Conservation (phyloP, 495 filamentous ascomycete genomes). For the Aspergillus asperescens region DNA sequence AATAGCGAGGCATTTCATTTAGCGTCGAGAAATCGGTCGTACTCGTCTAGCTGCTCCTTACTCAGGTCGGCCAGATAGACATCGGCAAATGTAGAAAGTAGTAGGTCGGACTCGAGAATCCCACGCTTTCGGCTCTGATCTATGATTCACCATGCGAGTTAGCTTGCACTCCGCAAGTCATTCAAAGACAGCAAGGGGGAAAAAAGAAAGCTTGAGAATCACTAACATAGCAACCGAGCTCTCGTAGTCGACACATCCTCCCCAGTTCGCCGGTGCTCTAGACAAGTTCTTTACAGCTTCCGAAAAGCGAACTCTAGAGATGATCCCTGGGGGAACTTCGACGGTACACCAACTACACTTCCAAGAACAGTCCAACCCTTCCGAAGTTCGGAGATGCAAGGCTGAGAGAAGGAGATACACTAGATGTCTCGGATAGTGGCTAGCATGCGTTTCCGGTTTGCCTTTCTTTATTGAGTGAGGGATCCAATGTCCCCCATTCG, state of each 20-base stretch:
- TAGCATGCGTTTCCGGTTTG: too few relatives aligned
- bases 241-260: conserved; percentile 81
- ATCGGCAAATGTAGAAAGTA: conserved; percentile 93
- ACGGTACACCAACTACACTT: too few relatives aligned
- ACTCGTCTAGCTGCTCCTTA: conserved; percentile 66
- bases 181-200: neutral
- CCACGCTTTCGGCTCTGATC: conserved; percentile 97
- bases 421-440: too few relatives aligned
- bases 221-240: conserved; percentile 84
- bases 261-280: conserved; percentile 65
- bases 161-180: neutral
- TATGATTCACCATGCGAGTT: conserved; percentile 24
- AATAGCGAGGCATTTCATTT: too few relatives aligned
- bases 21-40: conserved; percentile 93
- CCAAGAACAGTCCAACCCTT: too few relatives aligned
- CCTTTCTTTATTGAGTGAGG: too few relatives aligned
- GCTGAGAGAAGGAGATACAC: too few relatives aligned
- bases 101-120: conserved; percentile 89
- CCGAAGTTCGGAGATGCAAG: too few relatives aligned
- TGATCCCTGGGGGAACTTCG: too few relatives aligned
- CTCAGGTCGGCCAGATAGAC: conserved; percentile 69
- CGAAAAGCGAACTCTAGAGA: too few relatives aligned
- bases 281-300: too few relatives aligned
- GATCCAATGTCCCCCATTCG: too few relatives aligned
- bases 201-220: conserved; percentile 1